Evolutionary conservation across 345 rosid genomes (phyloP), one percentile per base, ranked within the genome.

Genomic region (Citrus glauca): DNA sequence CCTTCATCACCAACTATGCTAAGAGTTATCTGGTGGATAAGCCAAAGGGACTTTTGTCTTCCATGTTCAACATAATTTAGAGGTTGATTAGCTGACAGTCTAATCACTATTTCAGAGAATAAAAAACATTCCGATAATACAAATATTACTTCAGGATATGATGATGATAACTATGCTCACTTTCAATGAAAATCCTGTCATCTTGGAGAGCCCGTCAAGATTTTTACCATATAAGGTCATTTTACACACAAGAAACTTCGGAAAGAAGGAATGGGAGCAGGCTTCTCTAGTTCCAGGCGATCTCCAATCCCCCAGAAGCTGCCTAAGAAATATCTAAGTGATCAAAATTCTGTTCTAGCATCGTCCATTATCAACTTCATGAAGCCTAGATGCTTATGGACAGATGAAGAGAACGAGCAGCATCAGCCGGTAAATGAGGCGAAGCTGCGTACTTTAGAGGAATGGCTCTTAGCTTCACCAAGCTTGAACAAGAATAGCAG

Each of bases 381-480:
- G 78, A 80, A 74, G 61, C 50, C 37, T 20, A 66, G 45, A 48
- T 82, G 77, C 68, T 78, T 77, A 1, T 38, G 72, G 79, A 4
- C n/a, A 4, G 42, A 1, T 56, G 73, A 79, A 19, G 61, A 70
- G 24, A 64, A 17, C 25, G 40, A 81, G 16, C 63, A 76, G 67
- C 62, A 66, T 56, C 62, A 67, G 37, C 66, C 32, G 71, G 24
- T 65, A 25, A 71, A 35, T 16, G 19, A 50, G 62, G 68, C 17
- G 17, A 69, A 55, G 37, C 77, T 35, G 53, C 32, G 25, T 28
- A 81, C 83, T 22, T 53, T 86, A 56, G 81, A 74, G 80, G 86
- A 89, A 37, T 83, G 86, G 84, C 76, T 86, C 35, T 59, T 74
- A 66, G 75, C 82, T 28, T 81, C 83, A 14, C 85, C 84, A 0